Evolutionary conservation across 257 asterid genomes (phyloP), one percentile per base, ranked within the genome.

Genomic region (Solanum chilense): DNA sequence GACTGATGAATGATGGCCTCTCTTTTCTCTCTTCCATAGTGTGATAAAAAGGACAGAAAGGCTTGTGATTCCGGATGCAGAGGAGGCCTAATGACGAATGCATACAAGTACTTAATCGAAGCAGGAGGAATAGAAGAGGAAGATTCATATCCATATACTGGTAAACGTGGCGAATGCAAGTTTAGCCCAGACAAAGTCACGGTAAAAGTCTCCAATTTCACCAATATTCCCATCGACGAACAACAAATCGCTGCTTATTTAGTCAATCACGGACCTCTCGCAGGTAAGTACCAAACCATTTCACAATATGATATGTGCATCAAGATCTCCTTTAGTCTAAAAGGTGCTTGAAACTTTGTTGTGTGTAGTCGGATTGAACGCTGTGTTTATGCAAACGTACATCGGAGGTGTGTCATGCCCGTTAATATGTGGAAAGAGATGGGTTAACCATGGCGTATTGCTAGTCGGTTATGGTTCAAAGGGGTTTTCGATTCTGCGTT

Each of bases 81-180:
- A 0, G 99, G 99, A 9, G 99, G 99, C 3, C 91, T 96, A 23
- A 96, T 96, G 99, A 96, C 99, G 3, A 95, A 93, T 84, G 99
- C 98, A 33, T 96, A 93, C 94, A 91, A 90, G 84, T 96, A 96
- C 88, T 77, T 96, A 91, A 92, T 96, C 2, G 90, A 87, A 58
- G 93, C 94, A 0, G 99, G 99, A 85, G 99, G 99, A 29, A 93
- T 96, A 83, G 94, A 94, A 90, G 94, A 91, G 27, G 96, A 94
- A 88, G 82, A 14, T 12, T 62, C 93, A 1, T 96, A 96, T 86
- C 98, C 99, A 42, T 96, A 95, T 29, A 93, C 96, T 0, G 98
- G 96, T 12, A 92, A 94, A 86, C 89, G 89, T 0, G 98, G 94
- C 2, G 89, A 92, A 86, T 96, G 99, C 92, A 92, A 92, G 80